A percentile compares a stretch with the other conserved stretches of the same genome.
These are phyloP conservation scores for Powellomyces hirtus DNA, from an alignment of 192 early-diverging fungal genomes.

Conservation along the genomic window DNA sequence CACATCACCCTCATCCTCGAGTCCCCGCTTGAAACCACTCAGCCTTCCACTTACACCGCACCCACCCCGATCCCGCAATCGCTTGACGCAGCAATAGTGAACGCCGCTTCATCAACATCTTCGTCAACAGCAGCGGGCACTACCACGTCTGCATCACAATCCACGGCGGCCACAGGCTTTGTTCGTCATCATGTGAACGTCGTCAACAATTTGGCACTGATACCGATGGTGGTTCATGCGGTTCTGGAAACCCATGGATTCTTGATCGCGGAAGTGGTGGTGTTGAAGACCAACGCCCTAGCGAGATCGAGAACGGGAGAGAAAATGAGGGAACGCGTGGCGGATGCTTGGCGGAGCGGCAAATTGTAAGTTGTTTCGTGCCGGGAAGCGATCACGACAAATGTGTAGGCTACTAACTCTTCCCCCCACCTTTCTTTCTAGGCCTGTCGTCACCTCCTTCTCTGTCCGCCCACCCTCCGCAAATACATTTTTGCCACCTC, in stretches of 20 bases:
- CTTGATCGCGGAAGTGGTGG: slow-evolving; percentile 67
- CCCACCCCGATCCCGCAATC: too few relatives aligned
- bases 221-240: slow-evolving; percentile 60
- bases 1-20: not conserved
- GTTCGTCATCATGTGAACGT: too few relatives aligned
- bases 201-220: slow-evolving; percentile 47
- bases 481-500: not conserved
- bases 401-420: not conserved
- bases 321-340: slow-evolving; percentile 48
- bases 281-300: slow-evolving; percentile 55
- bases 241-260: slow-evolving; percentile 72
- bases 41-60: too few relatives aligned
- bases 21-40: too few relatives aligned
- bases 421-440: not conserved
- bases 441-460: not conserved
- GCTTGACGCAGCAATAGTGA: not conserved
- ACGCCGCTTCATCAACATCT: not conserved
- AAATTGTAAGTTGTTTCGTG: slow-evolving; percentile 17
- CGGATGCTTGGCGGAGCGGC: not conserved
- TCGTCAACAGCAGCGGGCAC: not conserved
- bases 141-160: not conserved
- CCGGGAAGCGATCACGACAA: not conserved
- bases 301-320: slow-evolving; percentile 61
- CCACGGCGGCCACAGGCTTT: too few relatives aligned
- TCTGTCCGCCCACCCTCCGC: too few relatives aligned